phyloP scores from a whole-genome alignment of 345 rosid genomes.

The Gossypium longicalyx region DNA sequence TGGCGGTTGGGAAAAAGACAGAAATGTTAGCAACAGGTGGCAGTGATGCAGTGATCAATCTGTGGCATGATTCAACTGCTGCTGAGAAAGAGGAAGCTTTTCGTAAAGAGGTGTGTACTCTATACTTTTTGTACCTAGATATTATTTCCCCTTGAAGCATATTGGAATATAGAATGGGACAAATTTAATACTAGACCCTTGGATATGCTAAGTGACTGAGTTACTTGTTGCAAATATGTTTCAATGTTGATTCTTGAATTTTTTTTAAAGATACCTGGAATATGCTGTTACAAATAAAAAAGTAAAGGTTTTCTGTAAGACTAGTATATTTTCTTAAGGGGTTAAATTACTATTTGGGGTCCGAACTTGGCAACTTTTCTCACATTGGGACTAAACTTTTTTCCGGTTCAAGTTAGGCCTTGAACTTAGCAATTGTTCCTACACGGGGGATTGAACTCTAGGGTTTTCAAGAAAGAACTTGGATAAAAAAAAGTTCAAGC shows the following conservation, averaged over 20 bases:
- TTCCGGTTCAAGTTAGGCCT: no score
- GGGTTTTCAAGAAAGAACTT: no score
- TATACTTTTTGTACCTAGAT: conserved; percentile 6
- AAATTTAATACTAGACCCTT: background rate
- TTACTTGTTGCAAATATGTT: background rate
- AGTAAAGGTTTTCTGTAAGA: background rate
- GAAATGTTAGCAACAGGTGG: conserved; percentile 95
- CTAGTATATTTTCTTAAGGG: background rate
- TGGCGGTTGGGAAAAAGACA: conserved; percentile 88
- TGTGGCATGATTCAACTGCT: conserved; percentile 90
- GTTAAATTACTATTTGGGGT: no score
- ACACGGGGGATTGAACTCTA: no score
- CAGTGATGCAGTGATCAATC: conserved; percentile 72
- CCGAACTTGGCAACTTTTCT: no score
- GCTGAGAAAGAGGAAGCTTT: conserved; percentile 82
- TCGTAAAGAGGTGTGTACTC: conserved; percentile 68
- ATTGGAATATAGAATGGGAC: background rate
- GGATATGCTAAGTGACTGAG: background rate
- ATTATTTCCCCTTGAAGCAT: background rate
- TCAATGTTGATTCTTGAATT: background rate
- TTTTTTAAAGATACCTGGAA: background rate
- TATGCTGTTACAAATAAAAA: background rate
- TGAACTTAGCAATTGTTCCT: no score
- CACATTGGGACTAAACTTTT: no score
- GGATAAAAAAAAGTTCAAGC: no score